phyloP scores from a whole-genome alignment of 169 alveolate genomes.

The Cystoisospora suis region DNA sequence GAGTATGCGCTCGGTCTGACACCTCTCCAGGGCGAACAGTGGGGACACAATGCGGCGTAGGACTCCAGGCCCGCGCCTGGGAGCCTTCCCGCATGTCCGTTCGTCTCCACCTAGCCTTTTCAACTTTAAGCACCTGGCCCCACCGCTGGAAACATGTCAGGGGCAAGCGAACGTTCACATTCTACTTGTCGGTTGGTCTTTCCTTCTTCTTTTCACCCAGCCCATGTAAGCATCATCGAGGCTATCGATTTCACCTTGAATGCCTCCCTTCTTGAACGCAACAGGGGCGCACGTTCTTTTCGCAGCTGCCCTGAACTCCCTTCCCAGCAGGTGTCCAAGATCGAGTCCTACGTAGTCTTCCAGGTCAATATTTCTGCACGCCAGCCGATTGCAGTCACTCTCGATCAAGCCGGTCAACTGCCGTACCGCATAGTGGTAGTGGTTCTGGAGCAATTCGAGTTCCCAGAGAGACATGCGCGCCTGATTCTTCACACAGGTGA shows the following conservation, averaged over 20 bases:
- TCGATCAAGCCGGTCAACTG: slow-evolving; percentile 21
- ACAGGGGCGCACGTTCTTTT: background rate
- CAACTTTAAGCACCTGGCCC: no score
- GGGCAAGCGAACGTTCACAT: no score
- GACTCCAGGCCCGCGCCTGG: no score
- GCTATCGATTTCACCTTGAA: background rate
- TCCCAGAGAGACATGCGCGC: slow-evolving; percentile 63
- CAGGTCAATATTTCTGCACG: background rate
- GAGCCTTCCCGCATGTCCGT: no score
- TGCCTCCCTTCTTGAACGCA: background rate
- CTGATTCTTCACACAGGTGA: background rate
- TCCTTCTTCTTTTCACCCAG: no score
- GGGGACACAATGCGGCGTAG: no score
- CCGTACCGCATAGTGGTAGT: background rate
- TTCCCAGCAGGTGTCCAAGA: background rate
- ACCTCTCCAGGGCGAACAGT: no score
- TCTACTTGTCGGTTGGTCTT: no score
- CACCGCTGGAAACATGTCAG: no score
- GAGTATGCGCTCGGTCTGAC: no score
- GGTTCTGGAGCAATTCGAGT: slow-evolving; percentile 25
- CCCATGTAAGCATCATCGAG: background rate
- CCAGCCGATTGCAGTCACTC: background rate
- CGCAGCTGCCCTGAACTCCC: slow-evolving; percentile 1
- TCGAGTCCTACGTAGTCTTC: background rate
- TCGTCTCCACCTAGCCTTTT: no score